Base-by-base conservation (phyloP, 371 early-diverging fungal species). In the Syncephalastrum sp. region DNA sequence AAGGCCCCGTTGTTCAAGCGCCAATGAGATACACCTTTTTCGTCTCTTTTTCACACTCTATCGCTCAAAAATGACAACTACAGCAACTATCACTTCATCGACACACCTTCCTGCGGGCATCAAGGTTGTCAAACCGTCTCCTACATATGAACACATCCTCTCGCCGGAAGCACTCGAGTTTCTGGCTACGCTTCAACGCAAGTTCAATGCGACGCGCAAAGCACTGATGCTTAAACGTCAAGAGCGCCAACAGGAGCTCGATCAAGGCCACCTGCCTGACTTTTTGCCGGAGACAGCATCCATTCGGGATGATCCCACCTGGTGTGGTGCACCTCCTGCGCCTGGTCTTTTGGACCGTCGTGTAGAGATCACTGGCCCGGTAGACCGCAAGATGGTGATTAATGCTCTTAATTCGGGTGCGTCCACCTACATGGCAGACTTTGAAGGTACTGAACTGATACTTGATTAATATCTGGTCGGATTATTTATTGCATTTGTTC, bases 361-460 rank as follows among this genome's bases (percentile, higher is more conserved):
- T 46, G 96, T 96, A 45, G 97, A 97, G 76, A 97, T 96, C 71
- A 97, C 97, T 42, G 97, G 97, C 23, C 97, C 97, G 13, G 96
- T 95, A 27, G 96, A 95, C 76, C 89, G 97, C 65, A 97, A 97
- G 79, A 97, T 97, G 96, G 95, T 97, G 64, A 97, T 97, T 74
- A 97, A 97, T 62, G 97, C 95, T 33, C 81, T 96, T 67, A 97
- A 96, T 80, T 90, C 94, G 16, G 95, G 93, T 4, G 93, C 97
- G 21, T 77, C 82, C 55, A 93, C 94, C 42, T 97, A 88, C 73
- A 97, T 97, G 97, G 97, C 97, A 23, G 97, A 97, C 70, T 95
- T 97, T 70, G 97, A 97, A 84, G 91, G 89, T 88, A 77, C 15
- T 17, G 5, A 51, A 41, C n/a, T 44, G 33, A 12, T 24, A 12